Base-by-base conservation (phyloP, 768 basidiomycete genomes). In the Boletellus emodensis region DNA sequence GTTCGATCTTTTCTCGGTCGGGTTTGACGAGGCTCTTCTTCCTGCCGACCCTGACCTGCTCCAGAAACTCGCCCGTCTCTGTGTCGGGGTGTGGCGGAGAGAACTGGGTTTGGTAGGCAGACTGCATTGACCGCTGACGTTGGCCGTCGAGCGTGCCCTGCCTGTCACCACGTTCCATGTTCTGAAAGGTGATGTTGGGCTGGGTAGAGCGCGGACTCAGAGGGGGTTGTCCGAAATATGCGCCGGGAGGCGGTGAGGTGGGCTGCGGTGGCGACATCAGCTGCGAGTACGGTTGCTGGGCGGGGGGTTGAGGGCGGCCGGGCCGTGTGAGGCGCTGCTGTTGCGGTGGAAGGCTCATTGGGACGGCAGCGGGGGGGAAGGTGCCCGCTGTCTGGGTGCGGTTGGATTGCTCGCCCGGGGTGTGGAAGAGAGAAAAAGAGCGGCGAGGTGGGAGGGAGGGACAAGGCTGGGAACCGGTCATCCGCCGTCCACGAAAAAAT, bases 1-100 rank as follows among this genome's bases (percentile, higher is more conserved):
- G 93, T 62, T 97, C 94, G 59, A 97, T 90, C 76, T 94, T 92
- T 75, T 96, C 94, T 50, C 95, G 76, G 69, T 99, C 95, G 5
- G 95, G 95, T 49, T 79, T 75, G 46, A 97, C 90, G 15, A 99
- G 78, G 65, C 86, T 90, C 77, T 94, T 94, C 78, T 96, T 97
- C 64, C 96, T 74, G 51, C 75, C 71, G 7, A 90, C 79, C 51
- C 75, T 74, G 14, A 74, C 69, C 3, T 76, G 73, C 57, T 82
- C 81, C 36, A 69, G 69, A 39, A 69, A 62, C 4, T 70, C 63
- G n/a, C 52, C 59, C 1, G 61, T 49, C 50, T 71, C 64, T 49
- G 66, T 47, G 54, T 73, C 66, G 45, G 68, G 57, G 28, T 52
- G 61, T 54, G 64, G 62, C 61, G 78, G 65, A 73, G 69, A 55